Base-by-base conservation (phyloP, 192 early-diverging fungal species). In the Dissophora ornata region DNA sequence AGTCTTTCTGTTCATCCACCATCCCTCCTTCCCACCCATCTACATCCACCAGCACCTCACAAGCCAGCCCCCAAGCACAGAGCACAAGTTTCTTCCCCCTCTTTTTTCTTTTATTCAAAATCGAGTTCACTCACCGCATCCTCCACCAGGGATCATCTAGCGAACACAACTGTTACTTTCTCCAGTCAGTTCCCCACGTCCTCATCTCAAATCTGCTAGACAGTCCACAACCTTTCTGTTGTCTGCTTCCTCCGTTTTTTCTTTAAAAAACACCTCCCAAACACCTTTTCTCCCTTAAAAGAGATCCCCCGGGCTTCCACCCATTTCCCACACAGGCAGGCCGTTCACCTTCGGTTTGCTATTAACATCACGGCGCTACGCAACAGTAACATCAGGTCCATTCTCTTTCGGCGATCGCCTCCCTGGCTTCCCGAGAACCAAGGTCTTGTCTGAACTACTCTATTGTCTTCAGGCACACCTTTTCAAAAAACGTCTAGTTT, bases 281-380 rank as follows among this genome's bases (percentile, higher is more conserved):
- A 40, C 25, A 40, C 69, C 56, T 52, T 71, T 62, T 65, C 46
- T 51, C 51, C 68, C 62, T 56, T 66, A 53, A 79, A 77, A 67
- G 49, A 50, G 48, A 50, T 34, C 48, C 67, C 63, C 64, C 74
- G 66, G 74, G 65, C 68, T 67, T 67, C 79, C 58, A 71, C 69
- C 69, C 63, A 67, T 67, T 80, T 61, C 68, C 64, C 64, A 73
- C 55, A 19, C 42, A 67, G 62, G 71, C 71, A 74, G 71, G 57
- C 71, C 71, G 71, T 74, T 48, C 62, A 53, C 38, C 57, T 74
- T 74, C 71, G 71, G 71, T 74, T 74, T 71, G 68, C 67, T 67
- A 69, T 71, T 64, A 67, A 69, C 79, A 80, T 71, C 67, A 80
- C 79, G 79, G 67, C 79, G 79, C 69, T 80, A 80, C 62, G 69